Base-by-base conservation (phyloP, 352 stramenopile genomes). In the Elongisporangium anandrum region DNA sequence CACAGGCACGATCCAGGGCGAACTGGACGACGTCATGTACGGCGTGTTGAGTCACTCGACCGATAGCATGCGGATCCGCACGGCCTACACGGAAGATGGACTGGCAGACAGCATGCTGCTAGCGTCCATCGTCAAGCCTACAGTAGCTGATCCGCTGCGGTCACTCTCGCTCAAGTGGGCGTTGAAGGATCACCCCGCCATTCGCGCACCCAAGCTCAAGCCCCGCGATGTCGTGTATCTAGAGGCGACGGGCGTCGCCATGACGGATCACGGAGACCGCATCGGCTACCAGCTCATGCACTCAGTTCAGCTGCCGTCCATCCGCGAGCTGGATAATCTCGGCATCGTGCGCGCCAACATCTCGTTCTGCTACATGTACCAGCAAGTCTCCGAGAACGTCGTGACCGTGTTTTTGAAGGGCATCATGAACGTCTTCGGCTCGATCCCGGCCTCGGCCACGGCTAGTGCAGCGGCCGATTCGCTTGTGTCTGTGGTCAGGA, bases 261-360 rank as follows among this genome's bases (percentile, higher is more conserved):
- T 69, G 48, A 76, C 73, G 2, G 51, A 64, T 1, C 63, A 64
- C 12, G 75, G 75, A 6, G 75, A 85, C 49, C 71, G 78, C 15
- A 60, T 87, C 16, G 79, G 79, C 3, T 87, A 78, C 66, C 68
- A 85, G 26, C 54, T 90, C 48, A 79, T 77, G 66, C 72, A 77
- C 60, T 82, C 73, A 39, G 63, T 85, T 3, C 64, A 79, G 22
- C 50, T 81, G 16, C 69, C 72, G 0, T 23, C 41, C 19, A 73
- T 69, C 59, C 68, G 66, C 21, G 71, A 85, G 45, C 61, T 82
- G 9, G 60, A 77, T 3, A 74, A 66, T 1, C 65, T 73, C 57
- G 54, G 65, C 2, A 22, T 85, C 12, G 63, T 75, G 55, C 69
- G 73, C 21, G 64, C 57, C n/a, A 77, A 74, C 56, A 69, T 81